Evolutionary conservation across 176 grass and related monocot genomes (phyloP).

Genomic region (Lolium multiflorum): DNA sequence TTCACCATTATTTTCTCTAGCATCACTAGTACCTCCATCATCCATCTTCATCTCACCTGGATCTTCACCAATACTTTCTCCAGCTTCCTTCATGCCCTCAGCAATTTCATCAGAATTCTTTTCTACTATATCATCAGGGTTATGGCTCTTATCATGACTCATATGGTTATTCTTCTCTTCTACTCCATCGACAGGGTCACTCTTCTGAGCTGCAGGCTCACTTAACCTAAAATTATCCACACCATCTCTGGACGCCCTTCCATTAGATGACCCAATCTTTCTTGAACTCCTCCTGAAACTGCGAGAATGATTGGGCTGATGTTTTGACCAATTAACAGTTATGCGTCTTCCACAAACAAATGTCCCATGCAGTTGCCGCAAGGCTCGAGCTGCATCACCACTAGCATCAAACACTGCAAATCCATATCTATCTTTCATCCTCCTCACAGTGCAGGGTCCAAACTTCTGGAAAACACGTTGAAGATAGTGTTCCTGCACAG

Average conservation of each 20-base stretch:
- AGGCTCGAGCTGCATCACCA: conserved; percentile 53
- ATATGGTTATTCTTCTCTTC: conserved; percentile 29
- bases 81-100: conserved; percentile 27
- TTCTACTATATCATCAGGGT: conserved; percentile 25
- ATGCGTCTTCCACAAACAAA: conserved; percentile 55
- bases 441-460: conserved; percentile 52
- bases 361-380: conserved; percentile 43
- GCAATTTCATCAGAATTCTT: conserved; percentile 15
- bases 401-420: conserved; percentile 64
- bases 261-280: conserved; percentile 17
- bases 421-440: conserved; percentile 60
- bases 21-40: conserved; percentile 31
- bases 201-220: conserved; percentile 30
- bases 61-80: conserved; percentile 35
- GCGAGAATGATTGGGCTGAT: conserved; percentile 47
- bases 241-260: conserved; percentile 40
- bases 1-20: conserved; percentile 26
- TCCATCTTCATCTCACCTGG: conserved; percentile 29
- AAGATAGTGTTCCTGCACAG: conserved; percentile 47
- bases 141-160: not conserved
- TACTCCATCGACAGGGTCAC: conserved; percentile 29
- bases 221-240: conserved; percentile 35
- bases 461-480: conserved; percentile 54
- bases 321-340: conserved; percentile 69
- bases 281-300: conserved; percentile 47